Percentiles rank a stretch among this genome's conserved stretches.
These are phyloP conservation scores for Starmerella roubikii DNA, from an alignment of 805 yeast genomes.

Conservation along the genomic window DNA sequence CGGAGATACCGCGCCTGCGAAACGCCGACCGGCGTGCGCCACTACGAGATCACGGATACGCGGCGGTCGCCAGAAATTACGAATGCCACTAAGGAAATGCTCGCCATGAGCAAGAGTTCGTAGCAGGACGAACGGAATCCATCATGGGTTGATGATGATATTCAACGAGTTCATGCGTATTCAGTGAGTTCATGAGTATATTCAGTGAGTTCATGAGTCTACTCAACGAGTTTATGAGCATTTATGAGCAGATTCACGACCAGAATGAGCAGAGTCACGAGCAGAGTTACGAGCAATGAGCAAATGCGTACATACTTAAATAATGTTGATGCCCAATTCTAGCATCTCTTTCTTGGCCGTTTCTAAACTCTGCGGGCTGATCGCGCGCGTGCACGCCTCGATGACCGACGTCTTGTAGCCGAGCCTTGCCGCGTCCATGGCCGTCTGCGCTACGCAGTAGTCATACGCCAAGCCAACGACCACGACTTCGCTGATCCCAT, in stretches of 20 bases:
- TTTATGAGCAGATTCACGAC: background rate
- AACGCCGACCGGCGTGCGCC: slow-evolving; percentile 6
- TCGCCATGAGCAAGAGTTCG: slow-evolving; percentile 1
- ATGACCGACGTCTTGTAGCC: slow-evolving; percentile 59
- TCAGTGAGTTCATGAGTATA: no score
- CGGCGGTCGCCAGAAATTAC: background rate
- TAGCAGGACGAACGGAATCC: background rate
- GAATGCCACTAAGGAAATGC: slow-evolving; percentile 6
- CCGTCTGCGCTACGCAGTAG: slow-evolving; percentile 69
- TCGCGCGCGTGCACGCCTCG: slow-evolving; percentile 39
- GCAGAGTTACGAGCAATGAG: background rate
- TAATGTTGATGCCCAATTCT: slow-evolving; percentile 9
- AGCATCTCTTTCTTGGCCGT: slow-evolving; percentile 5
- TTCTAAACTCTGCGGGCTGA: slow-evolving; percentile 29
- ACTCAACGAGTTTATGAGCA: background rate
- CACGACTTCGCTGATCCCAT: slow-evolving; percentile 45
- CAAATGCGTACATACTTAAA: background rate
- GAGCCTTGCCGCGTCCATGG: slow-evolving; percentile 45
- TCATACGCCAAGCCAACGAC: slow-evolving; percentile 80
- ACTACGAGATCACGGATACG: slow-evolving; percentile 10
- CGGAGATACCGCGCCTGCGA: slow-evolving; percentile 11
- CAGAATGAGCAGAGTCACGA: no score
- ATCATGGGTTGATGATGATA: background rate
- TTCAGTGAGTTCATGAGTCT: no score
- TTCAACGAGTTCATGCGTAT: no score